Conservation (phyloP, 306 rosid genomes). For the Lathyrus tuberosus region DNA sequence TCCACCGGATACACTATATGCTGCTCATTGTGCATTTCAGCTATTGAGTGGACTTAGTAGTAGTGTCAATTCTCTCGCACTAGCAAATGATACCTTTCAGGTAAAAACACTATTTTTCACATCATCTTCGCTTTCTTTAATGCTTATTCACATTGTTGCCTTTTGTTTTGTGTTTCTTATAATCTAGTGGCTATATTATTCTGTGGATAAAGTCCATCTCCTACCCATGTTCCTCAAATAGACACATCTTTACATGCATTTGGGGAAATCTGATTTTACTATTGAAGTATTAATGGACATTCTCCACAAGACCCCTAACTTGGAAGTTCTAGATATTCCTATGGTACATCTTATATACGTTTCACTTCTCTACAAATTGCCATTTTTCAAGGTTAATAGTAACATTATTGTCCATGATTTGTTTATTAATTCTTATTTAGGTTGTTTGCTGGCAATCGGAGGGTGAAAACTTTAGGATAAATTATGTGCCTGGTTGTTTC, state of each 20-base stretch:
- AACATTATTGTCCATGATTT: too few relatives aligned
- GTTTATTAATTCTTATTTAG: too few relatives aligned
- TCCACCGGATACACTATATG: too few relatives aligned
- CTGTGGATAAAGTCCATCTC: not conserved
- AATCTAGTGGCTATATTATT: not conserved
- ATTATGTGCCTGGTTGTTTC: too few relatives aligned
- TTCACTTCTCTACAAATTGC: too few relatives aligned
- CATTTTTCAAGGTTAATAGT: too few relatives aligned
- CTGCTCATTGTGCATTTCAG: not conserved
- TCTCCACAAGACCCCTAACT: slow-evolving; percentile 37
- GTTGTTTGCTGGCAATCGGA: too few relatives aligned
- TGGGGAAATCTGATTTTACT: not conserved
- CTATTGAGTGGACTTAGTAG: slow-evolving; percentile 28
- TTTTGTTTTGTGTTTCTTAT: not conserved
- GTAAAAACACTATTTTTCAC: slow-evolving; percentile 1
- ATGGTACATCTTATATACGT: too few relatives aligned
- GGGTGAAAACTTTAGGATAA: too few relatives aligned
- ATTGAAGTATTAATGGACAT: slow-evolving; percentile 17
- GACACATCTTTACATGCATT: slow-evolving; percentile 20
- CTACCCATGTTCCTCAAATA: slow-evolving; percentile 29
- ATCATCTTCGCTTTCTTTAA: not conserved
- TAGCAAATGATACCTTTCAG: slow-evolving; percentile 12
- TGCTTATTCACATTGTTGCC: not conserved
- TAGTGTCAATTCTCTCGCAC: slow-evolving; percentile 18
- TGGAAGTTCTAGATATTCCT: slow-evolving; percentile 28